Conservation (phyloP, 169 alveolate species). For the Condylostoma magnum region DNA sequence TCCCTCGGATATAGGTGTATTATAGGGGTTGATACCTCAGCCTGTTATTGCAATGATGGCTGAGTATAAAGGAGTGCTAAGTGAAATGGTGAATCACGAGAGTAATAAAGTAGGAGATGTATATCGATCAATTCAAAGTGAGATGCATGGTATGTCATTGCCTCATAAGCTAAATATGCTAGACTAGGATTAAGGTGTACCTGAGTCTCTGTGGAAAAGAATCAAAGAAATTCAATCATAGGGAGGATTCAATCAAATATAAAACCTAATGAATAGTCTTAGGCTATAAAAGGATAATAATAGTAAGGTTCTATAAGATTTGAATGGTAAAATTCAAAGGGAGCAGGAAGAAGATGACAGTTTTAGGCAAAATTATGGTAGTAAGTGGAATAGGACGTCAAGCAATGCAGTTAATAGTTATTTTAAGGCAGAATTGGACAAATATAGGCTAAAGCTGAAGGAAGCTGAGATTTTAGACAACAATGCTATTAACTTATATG, state of each 20-base stretch:
- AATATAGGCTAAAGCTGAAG: background rate
- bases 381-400: conserved; percentile 17
- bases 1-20: background rate
- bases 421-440: conserved; percentile 2
- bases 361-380: conserved; percentile 29
- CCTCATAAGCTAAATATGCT: conserved; percentile 10
- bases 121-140: background rate
- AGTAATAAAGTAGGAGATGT: background rate
- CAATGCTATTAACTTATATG: background rate
- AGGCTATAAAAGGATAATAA: background rate
- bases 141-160: background rate
- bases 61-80: conserved; percentile 23
- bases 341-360: conserved; percentile 31
- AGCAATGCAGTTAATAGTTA: conserved; percentile 1
- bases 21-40: background rate
- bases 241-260: conserved; percentile 10
- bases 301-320: background rate
- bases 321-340: background rate
- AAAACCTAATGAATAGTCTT: background rate
- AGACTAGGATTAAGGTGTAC: conserved; percentile 3
- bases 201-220: conserved; percentile 26
- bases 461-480: background rate
- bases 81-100: conserved; percentile 10
- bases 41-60: conserved; percentile 9
- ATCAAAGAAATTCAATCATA: background rate